Conservation (phyloP, 495 filamentous ascomycete genomes). For the Penicillium paxilli region DNA sequence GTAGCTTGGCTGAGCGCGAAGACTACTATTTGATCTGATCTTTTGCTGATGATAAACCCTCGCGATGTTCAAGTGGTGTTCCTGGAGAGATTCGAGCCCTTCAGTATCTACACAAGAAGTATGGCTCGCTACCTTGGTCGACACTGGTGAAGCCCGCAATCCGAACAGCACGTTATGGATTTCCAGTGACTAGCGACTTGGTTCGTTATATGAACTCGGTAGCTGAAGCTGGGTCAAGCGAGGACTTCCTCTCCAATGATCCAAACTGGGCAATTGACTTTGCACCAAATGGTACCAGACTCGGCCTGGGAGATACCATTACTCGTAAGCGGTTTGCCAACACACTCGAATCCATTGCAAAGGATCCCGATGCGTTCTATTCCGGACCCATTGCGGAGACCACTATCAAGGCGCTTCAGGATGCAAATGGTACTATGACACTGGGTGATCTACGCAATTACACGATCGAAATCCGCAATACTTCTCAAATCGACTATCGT, state of each 20-base stretch:
- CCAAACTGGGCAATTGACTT: slow-evolving; percentile 85
- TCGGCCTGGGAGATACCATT: slow-evolving; percentile 72
- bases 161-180: slow-evolving; percentile 72
- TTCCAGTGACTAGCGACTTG: slow-evolving; percentile 66
- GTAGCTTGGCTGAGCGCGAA: too few relatives aligned
- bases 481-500: slow-evolving; percentile 68
- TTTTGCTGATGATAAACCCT: too few relatives aligned
- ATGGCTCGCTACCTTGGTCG: slow-evolving; percentile 71
- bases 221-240: slow-evolving; percentile 25
- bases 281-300: slow-evolving; percentile 72
- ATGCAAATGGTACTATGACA: slow-evolving; percentile 77
- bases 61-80: slow-evolving; percentile 67
- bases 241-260: slow-evolving; percentile 68
- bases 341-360: slow-evolving; percentile 73
- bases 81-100: slow-evolving; percentile 82
- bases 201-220: slow-evolving; percentile 64
- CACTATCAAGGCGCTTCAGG: slow-evolving; percentile 65
- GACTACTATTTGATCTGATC: too few relatives aligned
- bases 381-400: slow-evolving; percentile 69
- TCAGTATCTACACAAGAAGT: slow-evolving; percentile 71
- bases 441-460: slow-evolving; percentile 74
- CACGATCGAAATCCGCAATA: slow-evolving; percentile 57
- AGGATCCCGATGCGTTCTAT: slow-evolving; percentile 71
- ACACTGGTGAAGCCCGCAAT: slow-evolving; percentile 70
- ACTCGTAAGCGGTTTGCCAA: slow-evolving; percentile 76